phyloP scores from a whole-genome alignment of 192 early-diverging fungal species.

The Chytriomyces confervae region DNA sequence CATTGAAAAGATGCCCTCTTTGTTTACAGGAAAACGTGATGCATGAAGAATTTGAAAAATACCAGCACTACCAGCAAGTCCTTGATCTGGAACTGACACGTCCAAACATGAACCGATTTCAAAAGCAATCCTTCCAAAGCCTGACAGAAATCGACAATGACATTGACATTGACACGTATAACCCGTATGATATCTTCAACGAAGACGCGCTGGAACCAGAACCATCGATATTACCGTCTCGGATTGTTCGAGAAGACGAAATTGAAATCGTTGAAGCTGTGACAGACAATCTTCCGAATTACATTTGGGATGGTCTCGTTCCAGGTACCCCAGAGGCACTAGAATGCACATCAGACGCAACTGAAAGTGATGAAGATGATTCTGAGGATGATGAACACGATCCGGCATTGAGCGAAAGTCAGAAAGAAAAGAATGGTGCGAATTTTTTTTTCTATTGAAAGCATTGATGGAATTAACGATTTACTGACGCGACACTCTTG shows the following conservation, averaged over 20 bases:
- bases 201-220: too few species aligned
- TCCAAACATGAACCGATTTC: slow-evolving; percentile 7
- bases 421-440: background rate
- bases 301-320: background rate
- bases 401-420: too few species aligned
- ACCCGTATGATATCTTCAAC: too few species aligned
- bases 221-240: background rate
- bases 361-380: too few species aligned
- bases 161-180: too few species aligned
- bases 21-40: slow-evolving; percentile 21
- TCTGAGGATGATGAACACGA: too few species aligned
- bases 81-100: slow-evolving; percentile 2
- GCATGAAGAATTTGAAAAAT: slow-evolving; percentile 35
- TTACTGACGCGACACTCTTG: background rate
- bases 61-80: slow-evolving; percentile 5
- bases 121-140: slow-evolving; percentile 1
- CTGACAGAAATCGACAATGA: too few species aligned
- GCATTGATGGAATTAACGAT: background rate
- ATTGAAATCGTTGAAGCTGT: slow-evolving; percentile 2
- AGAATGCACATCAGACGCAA: background rate
- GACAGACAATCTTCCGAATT: background rate
- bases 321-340: slow-evolving; percentile 9
- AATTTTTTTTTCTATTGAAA: too few species aligned
- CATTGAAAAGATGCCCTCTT: background rate
- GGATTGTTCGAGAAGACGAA: background rate